Evolutionary conservation across 164 flowering plant species (phyloP), one percentile per base, ranked within the genome.

Genomic region (Platanus orientalis): DNA sequence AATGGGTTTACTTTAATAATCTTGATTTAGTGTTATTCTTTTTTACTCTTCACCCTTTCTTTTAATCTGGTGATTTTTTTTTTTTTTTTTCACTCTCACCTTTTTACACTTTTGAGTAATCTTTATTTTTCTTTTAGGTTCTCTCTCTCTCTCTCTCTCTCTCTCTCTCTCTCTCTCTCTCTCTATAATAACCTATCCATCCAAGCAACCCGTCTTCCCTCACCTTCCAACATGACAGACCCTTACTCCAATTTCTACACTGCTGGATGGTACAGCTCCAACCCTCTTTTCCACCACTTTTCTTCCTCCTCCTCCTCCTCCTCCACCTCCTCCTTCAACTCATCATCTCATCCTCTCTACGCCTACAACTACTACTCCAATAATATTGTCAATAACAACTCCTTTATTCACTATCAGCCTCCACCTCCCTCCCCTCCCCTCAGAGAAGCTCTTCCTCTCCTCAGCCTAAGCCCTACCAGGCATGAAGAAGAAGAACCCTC

Each of bases 401-500:
- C 21, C 57, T 62, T 54, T 30, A 62, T 28, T 30, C 66, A 58
- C 42, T 42, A 53, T 40, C 73, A 68, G 1, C 50, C 71, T 21
- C 66, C 77, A 50, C 86, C 96, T 10, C 71, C 87, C 2, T 87
- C 96, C 51, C 94, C 96, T 19, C 96, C 96, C 27, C 78, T 81
- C 11, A 84, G 70, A 73, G 90, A 85, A 77, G 92, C 94, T 44
- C 92, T 89, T n/a, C 96, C 94, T 12, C 88, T 91, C 23, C 79
- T 91, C 50, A 80, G 79, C 63, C 66, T 79, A 52, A 80, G 85
- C 79, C 96, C 97, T 21, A 44, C 83, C 65, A 84, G 80, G 61
- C 79, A 71, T 57, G 54, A 73, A 10, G 44, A 52, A 32, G 76
- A 80, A 54, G 69, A 78, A 1, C 60, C 70, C 58, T 68, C 76